Evolutionary conservation across 352 stramenopile species (phyloP).

Genomic region (Phytophthora megakarya): DNA sequence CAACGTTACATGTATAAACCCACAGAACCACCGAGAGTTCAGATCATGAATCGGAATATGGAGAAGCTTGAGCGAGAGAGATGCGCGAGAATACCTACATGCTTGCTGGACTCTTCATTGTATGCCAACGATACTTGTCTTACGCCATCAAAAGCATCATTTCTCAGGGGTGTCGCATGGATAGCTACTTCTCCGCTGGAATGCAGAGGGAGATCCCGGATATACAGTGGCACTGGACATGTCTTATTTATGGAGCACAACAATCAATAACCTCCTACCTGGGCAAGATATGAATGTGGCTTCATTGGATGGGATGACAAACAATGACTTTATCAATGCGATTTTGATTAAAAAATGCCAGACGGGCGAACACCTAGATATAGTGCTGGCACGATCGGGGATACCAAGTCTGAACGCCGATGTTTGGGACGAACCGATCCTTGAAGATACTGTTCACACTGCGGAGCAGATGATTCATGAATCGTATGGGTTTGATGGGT

Average conservation of each 20-base stretch:
- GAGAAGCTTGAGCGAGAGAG: not conserved
- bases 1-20: slow-evolving; percentile 4
- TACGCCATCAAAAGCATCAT: slow-evolving; percentile 1
- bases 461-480: not conserved
- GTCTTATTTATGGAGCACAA: not conserved
- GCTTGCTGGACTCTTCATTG: slow-evolving; percentile 2
- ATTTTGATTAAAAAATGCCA: not conserved
- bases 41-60: slow-evolving; percentile 4
- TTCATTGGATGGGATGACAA: not conserved
- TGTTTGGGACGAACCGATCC: not conserved
- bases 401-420: not conserved
- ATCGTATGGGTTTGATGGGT: not conserved
- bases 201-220: not conserved
- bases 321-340: not conserved
- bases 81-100: not conserved
- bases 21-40: not conserved
- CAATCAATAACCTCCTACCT: not conserved
- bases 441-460: not conserved
- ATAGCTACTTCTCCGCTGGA: slow-evolving; percentile 1
- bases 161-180: slow-evolving; percentile 9
- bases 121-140: not conserved
- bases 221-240: not conserved
- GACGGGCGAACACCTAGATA: not conserved
- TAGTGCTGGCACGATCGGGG: not conserved
- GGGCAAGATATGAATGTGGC: not conserved